These are phyloP conservation scores for Plasmodium malariae DNA, from an alignment of 169 alveolate species.

Conservation along the genomic window DNA sequence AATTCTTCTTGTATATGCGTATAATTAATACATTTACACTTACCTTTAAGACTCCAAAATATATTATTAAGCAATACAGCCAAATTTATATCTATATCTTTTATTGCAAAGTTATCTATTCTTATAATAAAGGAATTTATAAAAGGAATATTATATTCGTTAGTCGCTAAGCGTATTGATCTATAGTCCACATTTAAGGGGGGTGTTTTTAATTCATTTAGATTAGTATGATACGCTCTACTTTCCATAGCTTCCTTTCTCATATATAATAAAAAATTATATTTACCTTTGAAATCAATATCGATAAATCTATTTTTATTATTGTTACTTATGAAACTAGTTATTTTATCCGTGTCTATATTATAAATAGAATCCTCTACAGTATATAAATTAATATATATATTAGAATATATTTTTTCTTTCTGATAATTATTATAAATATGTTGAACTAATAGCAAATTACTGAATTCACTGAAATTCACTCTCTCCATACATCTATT, in stretches of 20 bases:
- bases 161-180: background rate
- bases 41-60: constrained; percentile 42
- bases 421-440: constrained; percentile 43
- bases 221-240: background rate
- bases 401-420: background rate
- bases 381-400: constrained; percentile 31
- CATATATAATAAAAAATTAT: constrained; percentile 35
- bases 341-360: background rate
- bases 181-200: constrained; percentile 8
- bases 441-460: constrained; percentile 41
- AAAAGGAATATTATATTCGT: constrained; percentile 15
- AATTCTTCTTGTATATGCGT: constrained; percentile 37
- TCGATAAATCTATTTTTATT: background rate
- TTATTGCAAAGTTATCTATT: constrained; percentile 35
- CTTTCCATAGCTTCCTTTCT: background rate
- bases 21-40: constrained; percentile 45
- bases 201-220: background rate
- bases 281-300: constrained; percentile 7
- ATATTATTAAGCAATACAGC: constrained; percentile 43
- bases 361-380: constrained; percentile 1
- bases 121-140: constrained; percentile 19
- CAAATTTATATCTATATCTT: constrained; percentile 31
- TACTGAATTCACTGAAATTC: constrained; percentile 39
- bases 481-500: constrained; percentile 20
- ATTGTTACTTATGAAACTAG: background rate